Percentiles rank a stretch among this genome's conserved stretches.
Evolutionary conservation across 2,329 filamentous ascomycete species (phyloP).

Genomic region (Neoascochyta sp.): DNA sequence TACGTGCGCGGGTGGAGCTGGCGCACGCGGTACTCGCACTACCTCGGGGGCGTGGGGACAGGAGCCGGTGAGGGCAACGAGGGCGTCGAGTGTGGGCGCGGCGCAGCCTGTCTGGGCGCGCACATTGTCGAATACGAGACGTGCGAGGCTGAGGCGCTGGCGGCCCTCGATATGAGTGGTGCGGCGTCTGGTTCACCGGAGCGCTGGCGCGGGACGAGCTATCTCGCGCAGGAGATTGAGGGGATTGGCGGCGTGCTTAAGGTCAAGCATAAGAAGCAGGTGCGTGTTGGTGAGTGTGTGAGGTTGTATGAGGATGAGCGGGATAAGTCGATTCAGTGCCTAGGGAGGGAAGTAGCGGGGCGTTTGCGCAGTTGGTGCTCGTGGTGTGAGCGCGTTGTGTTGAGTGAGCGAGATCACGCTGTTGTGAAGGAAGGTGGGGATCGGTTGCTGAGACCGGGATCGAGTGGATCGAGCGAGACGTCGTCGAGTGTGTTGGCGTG

Average conservation of each 20-base stretch:
- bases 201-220: constrained; percentile 64
- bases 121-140: constrained; percentile 77
- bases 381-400: constrained; percentile 80
- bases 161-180: constrained; percentile 16
- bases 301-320: constrained; percentile 70
- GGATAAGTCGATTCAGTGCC: constrained; percentile 50
- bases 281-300: constrained; percentile 78
- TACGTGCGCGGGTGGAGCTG: constrained; percentile 77
- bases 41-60: constrained; percentile 76
- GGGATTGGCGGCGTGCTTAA: constrained; percentile 86
- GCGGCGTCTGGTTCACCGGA: constrained; percentile 24
- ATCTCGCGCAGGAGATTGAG: constrained; percentile 82
- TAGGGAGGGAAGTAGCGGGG: constrained; percentile 68
- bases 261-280: constrained; percentile 78
- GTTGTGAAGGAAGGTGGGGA: constrained; percentile 14
- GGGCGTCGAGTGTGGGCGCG: constrained; percentile 83
- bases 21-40: constrained; percentile 76
- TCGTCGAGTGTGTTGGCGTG: too few species aligned
- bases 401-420: constrained; percentile 54
- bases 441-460: constrained; percentile 13
- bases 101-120: constrained; percentile 69
- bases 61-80: constrained; percentile 86
- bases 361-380: constrained; percentile 79
- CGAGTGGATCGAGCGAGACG: constrained; percentile 17
- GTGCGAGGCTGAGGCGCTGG: constrained; percentile 69